A percentile compares a stretch with the other conserved stretches of the same genome.
Conservation (phyloP, 2,329 filamentous ascomycete species). For the Claviceps sp. region DNA sequence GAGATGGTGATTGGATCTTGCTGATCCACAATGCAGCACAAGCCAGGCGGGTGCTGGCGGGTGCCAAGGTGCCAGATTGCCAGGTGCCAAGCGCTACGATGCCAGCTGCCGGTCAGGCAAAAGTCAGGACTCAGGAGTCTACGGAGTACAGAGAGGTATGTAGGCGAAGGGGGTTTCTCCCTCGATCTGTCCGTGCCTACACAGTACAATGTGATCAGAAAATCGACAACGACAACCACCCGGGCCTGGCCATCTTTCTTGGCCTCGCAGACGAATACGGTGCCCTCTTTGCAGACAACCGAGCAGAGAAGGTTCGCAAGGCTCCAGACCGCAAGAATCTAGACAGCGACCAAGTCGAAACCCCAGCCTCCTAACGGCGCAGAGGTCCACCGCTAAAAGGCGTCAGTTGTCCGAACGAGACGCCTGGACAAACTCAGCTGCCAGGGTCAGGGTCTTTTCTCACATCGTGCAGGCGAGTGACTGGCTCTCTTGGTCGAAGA, state of each 20-base stretch:
- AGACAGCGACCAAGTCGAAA: not conserved
- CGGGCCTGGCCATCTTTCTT: no score
- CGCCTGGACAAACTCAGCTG: not conserved
- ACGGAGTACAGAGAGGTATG: not conserved
- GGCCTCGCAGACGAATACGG: no score
- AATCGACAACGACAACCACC: not conserved
- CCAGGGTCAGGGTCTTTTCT: not conserved
- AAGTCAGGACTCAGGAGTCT: not conserved
- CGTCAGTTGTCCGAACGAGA: not conserved
- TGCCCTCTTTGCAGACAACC: no score
- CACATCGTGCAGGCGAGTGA: not conserved
- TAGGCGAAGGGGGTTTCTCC: not conserved
- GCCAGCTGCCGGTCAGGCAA: not conserved
- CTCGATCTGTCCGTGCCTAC: not conserved
- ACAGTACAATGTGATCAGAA: not conserved
- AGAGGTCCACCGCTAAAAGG: no score
- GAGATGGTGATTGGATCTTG: no score
- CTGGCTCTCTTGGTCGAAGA: no score
- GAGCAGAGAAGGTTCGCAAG: no score
- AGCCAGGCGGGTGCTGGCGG: not conserved
- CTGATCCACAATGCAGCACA: not conserved
- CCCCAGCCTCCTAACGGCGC: not conserved
- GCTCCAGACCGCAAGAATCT: no score
- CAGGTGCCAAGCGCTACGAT: not conserved
- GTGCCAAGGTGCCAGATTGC: not conserved